Evolutionary conservation across 2,329 filamentous ascomycete species (phyloP).

Genomic region (Mycosphaerella sp.): DNA sequence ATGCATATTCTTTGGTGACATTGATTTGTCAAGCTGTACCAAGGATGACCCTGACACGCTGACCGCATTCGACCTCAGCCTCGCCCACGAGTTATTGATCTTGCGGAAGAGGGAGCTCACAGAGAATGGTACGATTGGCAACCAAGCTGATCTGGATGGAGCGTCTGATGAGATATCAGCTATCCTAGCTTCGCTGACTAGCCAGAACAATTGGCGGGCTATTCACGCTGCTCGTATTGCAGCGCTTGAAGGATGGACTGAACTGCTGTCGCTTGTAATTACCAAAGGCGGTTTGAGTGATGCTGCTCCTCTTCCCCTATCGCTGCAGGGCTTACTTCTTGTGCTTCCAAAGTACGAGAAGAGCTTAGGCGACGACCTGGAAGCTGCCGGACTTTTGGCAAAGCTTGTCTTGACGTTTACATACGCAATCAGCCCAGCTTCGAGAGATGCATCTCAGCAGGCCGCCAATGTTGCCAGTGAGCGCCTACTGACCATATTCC

Average conservation of each 20-base stretch:
- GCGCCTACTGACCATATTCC: conserved; percentile 84
- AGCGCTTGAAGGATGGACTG: conserved; percentile 76
- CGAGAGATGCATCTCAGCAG: conserved; percentile 40
- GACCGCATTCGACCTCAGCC: conserved; percentile 60
- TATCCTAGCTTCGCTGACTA: conserved; percentile 57
- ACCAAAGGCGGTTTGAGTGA: conserved; percentile 72
- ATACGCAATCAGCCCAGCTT: conserved; percentile 59
- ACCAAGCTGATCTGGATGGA: conserved; percentile 31
- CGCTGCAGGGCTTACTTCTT: conserved; percentile 79
- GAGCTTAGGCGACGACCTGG: background rate
- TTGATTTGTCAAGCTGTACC: conserved; percentile 62
- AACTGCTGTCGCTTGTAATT: conserved; percentile 75
- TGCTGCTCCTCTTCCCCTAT: conserved; percentile 73
- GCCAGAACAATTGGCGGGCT: conserved; percentile 58
- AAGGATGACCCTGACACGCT: conserved; percentile 54
- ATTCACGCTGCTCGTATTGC: conserved; percentile 53
- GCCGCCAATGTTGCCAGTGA: conserved; percentile 60
- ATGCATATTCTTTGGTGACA: conserved; percentile 55
- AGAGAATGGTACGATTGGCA: conserved; percentile 36
- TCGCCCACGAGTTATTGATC: conserved; percentile 66
- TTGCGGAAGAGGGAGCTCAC: conserved; percentile 60
- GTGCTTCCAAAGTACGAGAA: conserved; percentile 78
- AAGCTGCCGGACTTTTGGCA: background rate
- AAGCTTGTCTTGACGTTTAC: conserved; percentile 62
- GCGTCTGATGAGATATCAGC: conserved; percentile 55